Evolutionary conservation across 225 moss, liverwort and hornwort species (phyloP), one percentile per base, ranked within the genome.

Genomic region (Sphagnum tenellum): DNA sequence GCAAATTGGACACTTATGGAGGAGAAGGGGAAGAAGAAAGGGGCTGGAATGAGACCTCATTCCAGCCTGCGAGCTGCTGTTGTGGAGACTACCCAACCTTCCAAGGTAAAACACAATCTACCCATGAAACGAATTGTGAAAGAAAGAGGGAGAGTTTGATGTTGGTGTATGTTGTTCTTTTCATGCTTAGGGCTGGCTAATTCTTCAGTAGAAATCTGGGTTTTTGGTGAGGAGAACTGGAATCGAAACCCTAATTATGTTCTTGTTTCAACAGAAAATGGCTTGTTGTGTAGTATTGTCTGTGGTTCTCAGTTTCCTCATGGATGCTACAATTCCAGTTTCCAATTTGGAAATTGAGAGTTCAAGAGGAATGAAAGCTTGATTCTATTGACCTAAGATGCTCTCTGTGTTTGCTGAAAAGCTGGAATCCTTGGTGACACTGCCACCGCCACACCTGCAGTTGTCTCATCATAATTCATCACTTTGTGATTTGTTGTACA

Each of bases 41-140:
- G 29, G 29, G 29, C 29, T 29, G 75, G 71, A 65, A 65, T 83
- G 67, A 61, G 54, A 46, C 71, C 77, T 3, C 78, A 71, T 29
- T 29, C 29, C 29, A 29, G 29, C 29, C 29, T 29, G 29, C 29
- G 29, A 55, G 91, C 89, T 5, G 70, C 94, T 5, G 70, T 87
- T 3, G 71, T 82, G 0, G 78, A 88, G 29, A 86, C 89, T 49
- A 67, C 80, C 2, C 86, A 86, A 68, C 66, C 75, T 45, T 70
- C 86, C 11, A 89, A 91, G 91, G 94, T 91, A 46, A 56, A 64
- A 9, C 51, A 9, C 44, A n/a, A 2, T 12, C 12, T 3, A 44
- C 8, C 7, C 59, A 13, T n/a, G n/a, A 59, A 59, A 29, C 44
- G 4, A 11, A 11, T 11, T 11, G 29, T 29, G 29, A 29, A 29